phyloP scores from a whole-genome alignment of 2,329 filamentous ascomycete species.

The Botrytis squamosa region DNA sequence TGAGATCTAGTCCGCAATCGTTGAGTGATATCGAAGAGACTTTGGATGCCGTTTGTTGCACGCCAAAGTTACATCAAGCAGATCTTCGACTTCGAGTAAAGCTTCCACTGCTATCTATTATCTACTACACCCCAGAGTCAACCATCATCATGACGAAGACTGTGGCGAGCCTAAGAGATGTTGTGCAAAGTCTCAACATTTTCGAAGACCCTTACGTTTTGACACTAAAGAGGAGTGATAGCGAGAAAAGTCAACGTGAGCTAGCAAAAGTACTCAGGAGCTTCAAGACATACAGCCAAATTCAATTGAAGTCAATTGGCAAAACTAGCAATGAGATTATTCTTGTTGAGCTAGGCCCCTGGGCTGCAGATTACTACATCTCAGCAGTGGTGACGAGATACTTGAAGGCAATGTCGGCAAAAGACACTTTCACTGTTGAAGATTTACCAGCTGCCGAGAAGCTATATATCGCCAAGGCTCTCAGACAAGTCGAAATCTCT shows the following conservation, averaged over 20 bases:
- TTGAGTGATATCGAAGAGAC: constrained; percentile 49
- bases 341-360: constrained; percentile 57
- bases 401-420: constrained; percentile 43
- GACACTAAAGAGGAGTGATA: constrained; percentile 45
- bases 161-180: constrained; percentile 28
- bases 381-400: constrained; percentile 46
- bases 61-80: constrained; percentile 53
- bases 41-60: constrained; percentile 54
- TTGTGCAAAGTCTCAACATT: constrained; percentile 51
- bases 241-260: constrained; percentile 43
- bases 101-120: constrained; percentile 31
- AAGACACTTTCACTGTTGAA: constrained; percentile 44
- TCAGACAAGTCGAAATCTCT: constrained; percentile 43
- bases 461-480: constrained; percentile 51
- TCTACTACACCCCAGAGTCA: constrained; percentile 23
- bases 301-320: constrained; percentile 56
- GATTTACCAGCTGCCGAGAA: constrained; percentile 48
- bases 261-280: constrained; percentile 45
- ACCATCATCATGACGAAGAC: constrained; percentile 23
- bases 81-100: constrained; percentile 44
- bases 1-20: constrained; percentile 34
- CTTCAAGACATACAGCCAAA: constrained; percentile 51
- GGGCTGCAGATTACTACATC: constrained; percentile 69
- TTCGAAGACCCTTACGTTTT: constrained; percentile 59
- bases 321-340: constrained; percentile 52